Evolutionary conservation across 768 basidiomycete genomes (phyloP), one percentile per base, ranked within the genome.

Genomic region (Antrodiella citrinella): DNA sequence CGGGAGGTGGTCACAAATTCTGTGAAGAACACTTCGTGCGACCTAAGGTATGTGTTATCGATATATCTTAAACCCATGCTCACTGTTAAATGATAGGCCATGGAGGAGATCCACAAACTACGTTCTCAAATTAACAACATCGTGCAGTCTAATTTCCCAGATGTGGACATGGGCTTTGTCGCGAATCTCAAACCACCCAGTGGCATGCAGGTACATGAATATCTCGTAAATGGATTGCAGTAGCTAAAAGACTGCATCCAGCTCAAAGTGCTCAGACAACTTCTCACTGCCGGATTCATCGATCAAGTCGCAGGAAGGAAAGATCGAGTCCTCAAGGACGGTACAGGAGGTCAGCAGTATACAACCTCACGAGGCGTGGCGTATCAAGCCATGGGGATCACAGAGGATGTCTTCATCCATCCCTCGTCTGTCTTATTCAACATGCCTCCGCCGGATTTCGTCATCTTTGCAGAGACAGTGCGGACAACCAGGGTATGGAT

Each of bases 91-190:
- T 44, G 30, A 5, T 51, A 97, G 94, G 90, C 92, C 0, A 98
- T 99, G 94, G 90, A 96, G 67, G 96, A 99, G 69, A 95, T 96
- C 26, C 96, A 94, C 66, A 97, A 98, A 63, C 74, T 99, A 3
- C 81, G 93, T 26, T 76, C 81, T 0, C 96, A 99, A 60, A 85
- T 99, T 50, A 86, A 80, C 58, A 79, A 77, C 51, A 93, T 98
- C 42, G 88, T 95, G 3, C 74, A 76, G 50, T 70, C 76, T n/a
- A 87, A 87, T 61, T 90, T 93, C 55, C 78, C 84, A 2, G 78
- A 75, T 3, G 65, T 74, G 3, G 73, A 84, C 48, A 69, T 78
- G 1, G 78, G 76, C 9, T 84, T 89, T 56, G 65, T 72, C 2
- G 75, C 77, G 3, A 80, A 84, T 51, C 71, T 97, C 11, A 61